These are phyloP conservation scores for Dothideomycetes sp. DNA, from an alignment of 2,329 filamentous ascomycete species.

Conservation along the genomic window DNA sequence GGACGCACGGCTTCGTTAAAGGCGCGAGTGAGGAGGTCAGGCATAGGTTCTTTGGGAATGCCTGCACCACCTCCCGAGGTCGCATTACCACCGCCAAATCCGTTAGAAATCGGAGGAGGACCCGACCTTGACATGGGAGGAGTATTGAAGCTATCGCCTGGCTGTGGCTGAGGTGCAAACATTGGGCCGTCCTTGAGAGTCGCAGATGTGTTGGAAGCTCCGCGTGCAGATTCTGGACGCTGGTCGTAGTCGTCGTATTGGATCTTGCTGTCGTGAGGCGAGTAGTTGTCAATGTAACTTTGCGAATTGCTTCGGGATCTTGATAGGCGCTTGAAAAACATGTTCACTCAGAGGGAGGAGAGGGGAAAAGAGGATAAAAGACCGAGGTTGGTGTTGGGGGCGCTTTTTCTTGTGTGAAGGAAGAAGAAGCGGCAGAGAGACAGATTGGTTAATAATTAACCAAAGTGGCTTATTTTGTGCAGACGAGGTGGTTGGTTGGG, in stretches of 20 bases:
- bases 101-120: slow-evolving; percentile 16
- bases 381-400: background rate
- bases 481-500: slow-evolving; percentile 9
- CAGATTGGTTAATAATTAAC: slow-evolving; percentile 8
- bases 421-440: slow-evolving; percentile 7
- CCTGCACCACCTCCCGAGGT: background rate
- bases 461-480: slow-evolving; percentile 10
- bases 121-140: slow-evolving; percentile 13
- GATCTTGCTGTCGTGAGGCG: slow-evolving; percentile 32
- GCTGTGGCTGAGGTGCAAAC: slow-evolving; percentile 29
- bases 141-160: slow-evolving; percentile 12
- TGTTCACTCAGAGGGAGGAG: slow-evolving; percentile 20
- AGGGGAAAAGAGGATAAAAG: slow-evolving; percentile 12
- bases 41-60: slow-evolving; percentile 33
- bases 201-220: slow-evolving; percentile 22
- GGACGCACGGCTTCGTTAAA: slow-evolving; percentile 46
- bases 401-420: background rate
- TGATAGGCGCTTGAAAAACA: slow-evolving; percentile 42
- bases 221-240: slow-evolving; percentile 31
- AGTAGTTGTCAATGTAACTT: slow-evolving; percentile 40
- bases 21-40: slow-evolving; percentile 42
- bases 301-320: slow-evolving; percentile 38
- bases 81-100: slow-evolving; percentile 16
- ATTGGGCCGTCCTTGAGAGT: slow-evolving; percentile 23
- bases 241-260: slow-evolving; percentile 36